Base-by-base conservation (phyloP, 768 basidiomycete species). In the Auriscalpium orientale region DNA sequence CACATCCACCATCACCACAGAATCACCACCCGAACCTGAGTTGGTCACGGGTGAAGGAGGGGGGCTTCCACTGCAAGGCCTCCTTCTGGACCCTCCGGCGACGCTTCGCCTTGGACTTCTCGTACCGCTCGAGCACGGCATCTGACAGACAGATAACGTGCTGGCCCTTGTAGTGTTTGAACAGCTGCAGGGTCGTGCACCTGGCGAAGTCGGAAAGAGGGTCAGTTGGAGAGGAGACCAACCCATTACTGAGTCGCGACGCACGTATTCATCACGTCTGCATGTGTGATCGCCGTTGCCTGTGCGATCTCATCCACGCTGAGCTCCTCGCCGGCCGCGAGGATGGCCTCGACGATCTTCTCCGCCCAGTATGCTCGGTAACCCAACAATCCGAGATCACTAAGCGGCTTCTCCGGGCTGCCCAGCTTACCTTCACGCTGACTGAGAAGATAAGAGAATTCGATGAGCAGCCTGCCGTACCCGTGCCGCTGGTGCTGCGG, bases 301-400 rank as follows among this genome's bases (percentile, higher is more conserved):
- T 95, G 89, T 9, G 97, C 95, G 62, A 99, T 95, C 65, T 98
- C 97, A 65, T 99, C 97, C 63, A 99, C 88, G 68, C 88, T 91
- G 54, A 98, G 76, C 52, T 89, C 87, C 53, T 85, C 81, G 15
- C 70, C 74, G 20, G 82, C 79, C 58, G 78, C 81, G 58, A 95
- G 72, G 46, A 99, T 74, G 34, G 94, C 76, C 56, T 98, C 94
- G 65, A 98, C 85, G 65, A 98, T 98, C 50, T 87, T 90, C 70
- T 98, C 95, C 50, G 89, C 89, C 97, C 97, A 99, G 66, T 95
- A 99, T 37, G 95, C 91, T 54, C 95, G 80, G 70, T 99, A 99
- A 44, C 89, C 78, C 60, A 99, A 76, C 57, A 99, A 73, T 21
- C 97, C 97, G 49, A 99, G 77, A 74, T 99, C 97, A 67, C 85